Evolutionary conservation across 352 stramenopile species (phyloP).

Genomic region (Synura sp.): DNA sequence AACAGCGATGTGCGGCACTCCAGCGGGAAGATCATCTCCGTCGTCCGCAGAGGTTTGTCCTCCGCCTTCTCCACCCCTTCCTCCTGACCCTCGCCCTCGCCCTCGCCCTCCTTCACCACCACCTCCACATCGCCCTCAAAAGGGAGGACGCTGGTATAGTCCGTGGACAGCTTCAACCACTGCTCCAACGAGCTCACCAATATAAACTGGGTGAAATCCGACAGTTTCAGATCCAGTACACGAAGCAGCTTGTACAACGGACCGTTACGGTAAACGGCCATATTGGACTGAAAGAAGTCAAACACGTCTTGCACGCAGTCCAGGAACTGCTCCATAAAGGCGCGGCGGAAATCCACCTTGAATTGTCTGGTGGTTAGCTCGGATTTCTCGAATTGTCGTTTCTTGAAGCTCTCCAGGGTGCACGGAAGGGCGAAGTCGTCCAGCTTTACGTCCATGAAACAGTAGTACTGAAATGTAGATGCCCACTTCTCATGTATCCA

Average conservation of each 20-base stretch:
- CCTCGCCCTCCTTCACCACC: not conserved
- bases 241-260: slow-evolving; percentile 68
- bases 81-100: slow-evolving; percentile 43
- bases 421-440: slow-evolving; percentile 63
- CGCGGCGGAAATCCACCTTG: slow-evolving; percentile 68
- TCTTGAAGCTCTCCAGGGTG: slow-evolving; percentile 70
- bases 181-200: slow-evolving; percentile 58
- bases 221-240: slow-evolving; percentile 73
- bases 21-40: slow-evolving; percentile 25
- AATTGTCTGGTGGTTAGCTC: slow-evolving; percentile 44
- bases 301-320: slow-evolving; percentile 87
- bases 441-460: slow-evolving; percentile 52
- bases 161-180: slow-evolving; percentile 54
- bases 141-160: slow-evolving; percentile 29
- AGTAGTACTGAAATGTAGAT: slow-evolving; percentile 68
- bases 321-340: slow-evolving; percentile 82
- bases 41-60: not conserved
- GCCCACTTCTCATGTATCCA: slow-evolving; percentile 83
- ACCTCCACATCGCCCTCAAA: not conserved
- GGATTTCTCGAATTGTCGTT: slow-evolving; percentile 53
- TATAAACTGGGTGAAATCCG: slow-evolving; percentile 66
- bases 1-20: slow-evolving; percentile 60
- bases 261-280: slow-evolving; percentile 55
- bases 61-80: not conserved
- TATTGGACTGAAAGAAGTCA: slow-evolving; percentile 81